A percentile compares a stretch with the other conserved stretches of the same genome.
Conservation (phyloP, 352 stramenopile genomes). For the Globisporangium cylindrosporum region DNA sequence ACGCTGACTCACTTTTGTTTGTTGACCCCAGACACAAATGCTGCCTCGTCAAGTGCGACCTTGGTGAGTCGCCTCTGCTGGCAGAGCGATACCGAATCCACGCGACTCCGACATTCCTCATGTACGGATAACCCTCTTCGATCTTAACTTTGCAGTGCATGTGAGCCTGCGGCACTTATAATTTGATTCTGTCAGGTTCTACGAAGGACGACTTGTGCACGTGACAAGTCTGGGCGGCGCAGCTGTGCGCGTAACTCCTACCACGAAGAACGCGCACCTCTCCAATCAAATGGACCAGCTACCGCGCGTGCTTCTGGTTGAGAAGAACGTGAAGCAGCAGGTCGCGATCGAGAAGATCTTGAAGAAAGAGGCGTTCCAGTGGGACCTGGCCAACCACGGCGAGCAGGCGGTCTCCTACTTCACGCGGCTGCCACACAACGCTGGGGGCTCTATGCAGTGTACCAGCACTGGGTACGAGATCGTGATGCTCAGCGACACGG, state of each 20-base stretch:
- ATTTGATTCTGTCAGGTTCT: conserved; percentile 41
- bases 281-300: conserved; percentile 53
- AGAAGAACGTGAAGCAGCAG: conserved; percentile 54
- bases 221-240: conserved; percentile 61
- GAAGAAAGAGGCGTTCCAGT: conserved; percentile 60
- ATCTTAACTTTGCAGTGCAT: background rate
- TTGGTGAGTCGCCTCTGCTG: conserved; percentile 55
- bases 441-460: background rate
- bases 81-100: conserved; percentile 66
- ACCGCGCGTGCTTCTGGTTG: conserved; percentile 61
- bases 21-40: conserved; percentile 30
- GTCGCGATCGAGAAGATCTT: conserved; percentile 57
- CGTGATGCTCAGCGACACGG: conserved; percentile 57
- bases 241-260: conserved; percentile 44
- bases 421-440: conserved; percentile 26
- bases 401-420: conserved; percentile 56
- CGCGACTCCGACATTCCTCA: conserved; percentile 69
- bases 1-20: background rate
- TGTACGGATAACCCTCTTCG: conserved; percentile 28
- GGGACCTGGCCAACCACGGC: conserved; percentile 59
- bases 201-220: conserved; percentile 49
- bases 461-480: conserved; percentile 36
- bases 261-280: conserved; percentile 58
- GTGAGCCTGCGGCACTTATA: background rate
- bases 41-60: conserved; percentile 68